A percentile compares a stretch with the other conserved stretches of the same genome.
phyloP scores from a whole-genome alignment of 805 yeast genomes.

The Candida coleopterorum region DNA sequence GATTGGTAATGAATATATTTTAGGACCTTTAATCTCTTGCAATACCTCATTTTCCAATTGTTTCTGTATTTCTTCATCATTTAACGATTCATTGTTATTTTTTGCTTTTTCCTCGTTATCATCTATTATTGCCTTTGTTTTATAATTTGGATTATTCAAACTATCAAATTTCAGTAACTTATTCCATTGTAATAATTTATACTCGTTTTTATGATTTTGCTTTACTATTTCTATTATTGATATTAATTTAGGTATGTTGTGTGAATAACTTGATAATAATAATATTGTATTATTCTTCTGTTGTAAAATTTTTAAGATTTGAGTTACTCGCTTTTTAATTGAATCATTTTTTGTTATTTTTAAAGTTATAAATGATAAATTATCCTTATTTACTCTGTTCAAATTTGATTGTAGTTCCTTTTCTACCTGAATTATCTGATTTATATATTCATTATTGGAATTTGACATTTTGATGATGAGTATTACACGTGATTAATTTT shows the following conservation, averaged over 20 bases:
- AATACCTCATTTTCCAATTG: not conserved
- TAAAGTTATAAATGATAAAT: not conserved
- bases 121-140: too few species aligned
- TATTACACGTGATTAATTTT: too few species aligned
- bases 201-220: slow-evolving; percentile 7
- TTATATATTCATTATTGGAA: not conserved
- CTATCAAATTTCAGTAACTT: slow-evolving; percentile 9
- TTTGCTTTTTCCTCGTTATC: not conserved
- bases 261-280: slow-evolving; percentile 11
- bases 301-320: slow-evolving; percentile 6
- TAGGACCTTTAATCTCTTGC: slow-evolving; percentile 9
- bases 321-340: slow-evolving; percentile 13
- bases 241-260: slow-evolving; percentile 12
- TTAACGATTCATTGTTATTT: not conserved
- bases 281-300: slow-evolving; percentile 2
- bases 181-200: slow-evolving; percentile 12
- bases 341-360: slow-evolving; percentile 16
- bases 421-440: not conserved
- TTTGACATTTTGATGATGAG: not conserved
- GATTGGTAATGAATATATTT: slow-evolving; percentile 11
- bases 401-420: not conserved
- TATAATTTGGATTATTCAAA: slow-evolving; percentile 6
- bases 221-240: slow-evolving; percentile 16
- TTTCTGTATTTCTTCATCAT: not conserved
- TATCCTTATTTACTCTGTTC: not conserved